phyloP scores from a whole-genome alignment of 1,284 basidiomycete genomes.

The Kwoniella shivajii region DNA sequence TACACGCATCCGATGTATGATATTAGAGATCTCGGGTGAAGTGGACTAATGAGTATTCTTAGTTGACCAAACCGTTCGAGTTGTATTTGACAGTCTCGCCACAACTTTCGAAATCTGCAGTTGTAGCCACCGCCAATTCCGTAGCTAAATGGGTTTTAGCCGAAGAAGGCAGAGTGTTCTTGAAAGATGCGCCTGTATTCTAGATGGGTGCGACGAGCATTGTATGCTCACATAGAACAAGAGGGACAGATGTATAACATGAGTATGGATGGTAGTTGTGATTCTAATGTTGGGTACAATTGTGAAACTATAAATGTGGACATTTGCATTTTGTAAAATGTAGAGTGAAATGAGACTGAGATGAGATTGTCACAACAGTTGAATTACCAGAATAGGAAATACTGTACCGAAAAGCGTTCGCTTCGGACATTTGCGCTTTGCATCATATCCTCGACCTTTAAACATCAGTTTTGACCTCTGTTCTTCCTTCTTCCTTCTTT shows the following conservation, averaged over 20 bases:
- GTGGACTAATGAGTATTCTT: no score
- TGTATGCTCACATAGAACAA: neutral
- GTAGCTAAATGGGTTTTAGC: slow-evolving; percentile 87
- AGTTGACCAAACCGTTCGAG: slow-evolving; percentile 93
- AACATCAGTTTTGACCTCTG: neutral
- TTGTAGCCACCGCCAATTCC: slow-evolving; percentile 81
- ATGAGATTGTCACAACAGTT: no score
- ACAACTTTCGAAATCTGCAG: slow-evolving; percentile 78
- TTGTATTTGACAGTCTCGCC: slow-evolving; percentile 83
- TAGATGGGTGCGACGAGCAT: slow-evolving; percentile 43
- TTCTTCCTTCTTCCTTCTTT: neutral
- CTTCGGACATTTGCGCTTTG: neutral
- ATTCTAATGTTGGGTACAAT: neutral
- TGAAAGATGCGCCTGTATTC: slow-evolving; percentile 85
- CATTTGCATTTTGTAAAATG: no score
- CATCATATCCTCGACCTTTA: neutral
- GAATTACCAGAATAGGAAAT: no score
- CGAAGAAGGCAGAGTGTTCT: slow-evolving; percentile 78
- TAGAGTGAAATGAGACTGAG: no score
- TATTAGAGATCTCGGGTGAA: no score
- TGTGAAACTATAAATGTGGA: neutral
- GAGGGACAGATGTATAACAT: neutral
- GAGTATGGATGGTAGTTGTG: no score
- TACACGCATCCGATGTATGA: neutral
- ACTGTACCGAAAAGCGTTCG: no score